Evolutionary conservation across 345 rosid species (phyloP), one percentile per base, ranked within the genome.

Genomic region (Sonneratia alba): DNA sequence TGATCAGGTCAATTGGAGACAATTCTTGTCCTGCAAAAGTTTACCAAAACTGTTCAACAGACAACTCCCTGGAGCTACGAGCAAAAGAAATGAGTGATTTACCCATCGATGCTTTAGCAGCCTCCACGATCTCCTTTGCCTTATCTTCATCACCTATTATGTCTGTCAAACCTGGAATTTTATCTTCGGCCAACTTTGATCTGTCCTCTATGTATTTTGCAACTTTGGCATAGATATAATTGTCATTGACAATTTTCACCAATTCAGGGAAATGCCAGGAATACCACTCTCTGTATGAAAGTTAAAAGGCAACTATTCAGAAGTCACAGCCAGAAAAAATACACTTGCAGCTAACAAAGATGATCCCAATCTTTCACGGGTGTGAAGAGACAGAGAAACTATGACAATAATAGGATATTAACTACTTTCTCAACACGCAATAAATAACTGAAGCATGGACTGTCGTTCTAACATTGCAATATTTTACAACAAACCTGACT

Each of bases 21-120:
- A 89, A 75, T 78, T 95, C 97, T 79, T 90, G 96, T 7, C 99
- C 98, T 42, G 45, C 10, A 47, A 47, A 47, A 47, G 14, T 9
- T 47, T 5, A 71, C 10, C 22, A 27, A 37, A 27, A 32, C 15
- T 13, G 13, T 9, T 9, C 6, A 47, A 47, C 9, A 47, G 13
- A 47, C 51, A 9, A 9, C 15, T 47, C 51, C 51, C 6, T 47
- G 15, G 15, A 47, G 51, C 9, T 18, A 42, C 21, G 64, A 21
- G 72, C 64, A n/a, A 68, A 18, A 27, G 62, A 67, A 36, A 70
- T 1, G 19, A 76, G 69, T 63, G 51, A 63, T 36, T 63, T 87
- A 95, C 97, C 99, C 98, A 92, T 95, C 45, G 97, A 95, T 77
- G 92, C 96, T 83, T 90, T 92, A 57, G 94, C 96, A 79, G 97